Evolutionary conservation across 805 yeast genomes (phyloP), one percentile per base, ranked within the genome.

Genomic region (Cyberlindnera euphorbiae): DNA sequence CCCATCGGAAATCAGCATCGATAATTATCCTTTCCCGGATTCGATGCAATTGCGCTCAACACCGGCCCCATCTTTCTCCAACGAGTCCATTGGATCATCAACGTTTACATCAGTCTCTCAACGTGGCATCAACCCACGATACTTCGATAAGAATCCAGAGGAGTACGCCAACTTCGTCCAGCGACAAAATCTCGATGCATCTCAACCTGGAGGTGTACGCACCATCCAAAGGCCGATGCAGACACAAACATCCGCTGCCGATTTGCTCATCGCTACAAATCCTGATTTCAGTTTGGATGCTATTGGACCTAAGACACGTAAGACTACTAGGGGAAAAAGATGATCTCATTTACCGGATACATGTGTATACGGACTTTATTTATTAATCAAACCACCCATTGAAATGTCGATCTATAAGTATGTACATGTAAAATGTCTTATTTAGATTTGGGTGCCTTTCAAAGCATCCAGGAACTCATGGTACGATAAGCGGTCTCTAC

Each of bases 41-140:
- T 53, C 58, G 23, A 35, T 44, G 12, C 51, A 46, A 12, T 45
- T 39, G 26, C 41, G 59, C 30, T 17, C 49, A 4, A 58, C 55
- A 7, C 55, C 53, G 6, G 50, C 52, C 7, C 61, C 64, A 8
- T 49, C 53, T 9, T 53, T 64, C 44, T 46, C 64, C 2, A 49
- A 52, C 35, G 61, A 48, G n/a, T 54, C 62, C 6, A 37, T 55
- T 18, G 37, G 47, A 2, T 54, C 63, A 1, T 81, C 90, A 0
- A 79, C 77, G 44, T 80, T 82, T 57, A 82, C 93, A 1, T 77
- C 86, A 32, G 84, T 83, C 3, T 79, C 88, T 6, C 90, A 82
- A 58, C 64, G 90, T 52, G 88, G 79, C 11, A 67, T 77, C 14
- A 82, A 82, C 46, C 84, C 83, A 13, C 62, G 60, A 24, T 77